Percentiles rank a stretch among this genome's conserved stretches.
Conservation (phyloP, 176 grass and related monocot genomes). For the Coix lacrymajobi region DNA sequence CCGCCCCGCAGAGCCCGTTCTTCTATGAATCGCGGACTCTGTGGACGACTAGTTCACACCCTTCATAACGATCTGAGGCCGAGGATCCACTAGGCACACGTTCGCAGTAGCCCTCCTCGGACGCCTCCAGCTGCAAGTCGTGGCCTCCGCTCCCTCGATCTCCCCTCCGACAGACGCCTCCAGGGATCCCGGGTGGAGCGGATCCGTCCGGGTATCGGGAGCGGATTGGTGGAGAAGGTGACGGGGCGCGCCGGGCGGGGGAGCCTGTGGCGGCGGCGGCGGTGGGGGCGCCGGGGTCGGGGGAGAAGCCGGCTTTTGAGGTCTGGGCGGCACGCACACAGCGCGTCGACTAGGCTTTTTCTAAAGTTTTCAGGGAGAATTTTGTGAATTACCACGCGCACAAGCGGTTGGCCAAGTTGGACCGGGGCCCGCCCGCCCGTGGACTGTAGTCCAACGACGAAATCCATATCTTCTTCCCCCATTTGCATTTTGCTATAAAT, state of each 20-base stretch:
- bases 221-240: neutral
- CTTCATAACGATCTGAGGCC: too few relatives aligned
- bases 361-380: neutral
- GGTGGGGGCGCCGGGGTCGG: conserved; percentile 4
- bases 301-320: conserved; percentile 23
- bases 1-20: too few relatives aligned
- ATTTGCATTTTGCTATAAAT: neutral
- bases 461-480: neutral
- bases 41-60: too few relatives aligned
- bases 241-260: neutral
- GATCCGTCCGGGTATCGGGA: neutral
- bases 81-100: too few relatives aligned
- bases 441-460: neutral
- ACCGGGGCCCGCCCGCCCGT: neutral
- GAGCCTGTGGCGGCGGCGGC: neutral
- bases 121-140: too few relatives aligned
- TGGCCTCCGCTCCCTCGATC: conserved; percentile 5
- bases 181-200: neutral
- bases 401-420: conserved; percentile 1
- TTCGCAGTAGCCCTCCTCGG: too few relatives aligned
- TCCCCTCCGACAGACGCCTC: neutral
- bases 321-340: conserved; percentile 34
- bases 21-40: too few relatives aligned
- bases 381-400: conserved; percentile 18
- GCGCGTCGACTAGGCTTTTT: conserved; percentile 23